Conservation (phyloP, 2,329 filamentous ascomycete species). For the Amphichorda felina region DNA sequence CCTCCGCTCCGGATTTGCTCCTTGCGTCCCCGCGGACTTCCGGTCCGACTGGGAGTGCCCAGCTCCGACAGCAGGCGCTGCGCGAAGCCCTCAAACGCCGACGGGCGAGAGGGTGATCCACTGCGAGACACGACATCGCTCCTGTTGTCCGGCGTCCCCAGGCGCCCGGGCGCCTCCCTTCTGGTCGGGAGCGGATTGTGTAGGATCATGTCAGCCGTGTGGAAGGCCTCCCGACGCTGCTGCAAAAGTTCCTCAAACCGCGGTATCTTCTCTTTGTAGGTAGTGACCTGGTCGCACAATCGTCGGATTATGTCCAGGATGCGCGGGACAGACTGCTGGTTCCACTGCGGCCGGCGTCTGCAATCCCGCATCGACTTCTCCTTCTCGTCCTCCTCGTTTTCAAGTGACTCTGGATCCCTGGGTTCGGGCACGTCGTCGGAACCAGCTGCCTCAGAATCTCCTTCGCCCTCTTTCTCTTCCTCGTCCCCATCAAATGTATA, state of each 20-base stretch:
- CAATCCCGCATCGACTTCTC: slow-evolving; percentile 37
- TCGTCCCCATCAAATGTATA: slow-evolving; percentile 26
- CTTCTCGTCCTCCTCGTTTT: slow-evolving; percentile 18
- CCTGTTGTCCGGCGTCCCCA: slow-evolving; percentile 27
- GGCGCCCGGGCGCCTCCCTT: slow-evolving; percentile 16
- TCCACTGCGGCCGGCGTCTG: slow-evolving; percentile 41
- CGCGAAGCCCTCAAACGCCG: slow-evolving; percentile 47
- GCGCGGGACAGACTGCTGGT: slow-evolving; percentile 32
- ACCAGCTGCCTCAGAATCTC: slow-evolving; percentile 4
- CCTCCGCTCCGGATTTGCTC: slow-evolving; percentile 22
- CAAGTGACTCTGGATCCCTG: background rate
- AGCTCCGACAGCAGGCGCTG: slow-evolving; percentile 51
- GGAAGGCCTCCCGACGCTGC: slow-evolving; percentile 52
- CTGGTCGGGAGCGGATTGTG: slow-evolving; percentile 18
- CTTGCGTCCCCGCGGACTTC: slow-evolving; percentile 37
- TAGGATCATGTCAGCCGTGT: slow-evolving; percentile 41
- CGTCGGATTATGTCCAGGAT: slow-evolving; percentile 46
- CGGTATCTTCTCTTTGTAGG: slow-evolving; percentile 52
- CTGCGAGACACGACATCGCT: slow-evolving; percentile 31
- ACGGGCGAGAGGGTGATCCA: slow-evolving; percentile 39
- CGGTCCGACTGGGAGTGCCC: slow-evolving; percentile 37
- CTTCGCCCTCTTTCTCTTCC: slow-evolving; percentile 4
- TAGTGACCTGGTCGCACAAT: slow-evolving; percentile 49
- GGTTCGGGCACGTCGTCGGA: background rate
- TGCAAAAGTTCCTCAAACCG: slow-evolving; percentile 63